These are phyloP conservation scores for Mucor plumbeus DNA, from an alignment of 371 early-diverging fungal species.

Conservation along the genomic window DNA sequence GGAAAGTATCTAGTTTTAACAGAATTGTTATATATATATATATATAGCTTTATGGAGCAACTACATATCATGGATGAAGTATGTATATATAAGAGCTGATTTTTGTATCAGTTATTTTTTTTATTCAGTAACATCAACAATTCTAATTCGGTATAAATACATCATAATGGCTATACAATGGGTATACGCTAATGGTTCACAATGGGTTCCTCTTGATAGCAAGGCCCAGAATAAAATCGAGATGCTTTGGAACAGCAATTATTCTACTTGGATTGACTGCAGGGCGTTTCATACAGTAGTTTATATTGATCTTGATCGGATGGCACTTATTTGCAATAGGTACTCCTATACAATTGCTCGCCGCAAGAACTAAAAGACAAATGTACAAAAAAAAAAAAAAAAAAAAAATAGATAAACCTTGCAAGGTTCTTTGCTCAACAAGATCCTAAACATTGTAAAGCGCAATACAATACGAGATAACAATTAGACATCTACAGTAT, in stretches of 20 bases:
- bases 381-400: too few relatives aligned
- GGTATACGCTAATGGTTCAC: conserved; percentile 22
- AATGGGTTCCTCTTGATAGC: conserved; percentile 19
- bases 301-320: conserved; percentile 19
- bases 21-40: neutral
- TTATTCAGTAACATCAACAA: neutral
- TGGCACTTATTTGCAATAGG: conserved; percentile 16
- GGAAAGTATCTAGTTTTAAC: neutral
- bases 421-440: too few relatives aligned
- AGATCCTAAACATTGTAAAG: too few relatives aligned
- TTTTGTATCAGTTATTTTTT: neutral
- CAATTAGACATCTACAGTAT: too few relatives aligned
- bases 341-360: conserved; percentile 9
- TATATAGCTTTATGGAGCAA: neutral
- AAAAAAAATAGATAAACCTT: too few relatives aligned
- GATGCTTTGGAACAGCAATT: conserved; percentile 14
- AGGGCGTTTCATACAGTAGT: conserved; percentile 8
- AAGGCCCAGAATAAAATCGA: conserved; percentile 15
- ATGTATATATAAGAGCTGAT: neutral
- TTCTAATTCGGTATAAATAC: neutral
- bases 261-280: conserved; percentile 18
- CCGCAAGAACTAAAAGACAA: neutral
- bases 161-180: conserved; percentile 14
- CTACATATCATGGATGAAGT: neutral
- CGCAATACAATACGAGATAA: too few relatives aligned